Conservation (phyloP, 768 basidiomycete species). For the Tulasnella sp. region DNA sequence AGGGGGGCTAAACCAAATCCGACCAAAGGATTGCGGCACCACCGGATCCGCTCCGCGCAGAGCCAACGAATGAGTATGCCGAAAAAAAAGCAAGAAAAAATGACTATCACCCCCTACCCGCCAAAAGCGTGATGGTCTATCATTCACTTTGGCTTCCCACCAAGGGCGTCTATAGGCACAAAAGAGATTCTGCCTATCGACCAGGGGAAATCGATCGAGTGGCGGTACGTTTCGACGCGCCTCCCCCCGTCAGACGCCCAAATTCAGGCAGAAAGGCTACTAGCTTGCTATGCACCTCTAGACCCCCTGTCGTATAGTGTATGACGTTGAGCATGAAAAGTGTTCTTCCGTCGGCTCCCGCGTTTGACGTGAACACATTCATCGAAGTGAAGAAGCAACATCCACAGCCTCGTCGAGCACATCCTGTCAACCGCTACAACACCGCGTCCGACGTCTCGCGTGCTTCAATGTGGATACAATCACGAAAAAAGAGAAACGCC, state of each 20-base stretch:
- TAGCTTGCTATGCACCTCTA: background rate
- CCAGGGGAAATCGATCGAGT: too few species aligned
- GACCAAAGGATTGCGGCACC: too few species aligned
- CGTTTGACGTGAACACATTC: background rate
- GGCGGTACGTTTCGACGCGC: too few species aligned
- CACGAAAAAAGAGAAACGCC: background rate
- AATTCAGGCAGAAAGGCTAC: background rate
- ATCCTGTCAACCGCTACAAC: background rate
- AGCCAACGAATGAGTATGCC: background rate
- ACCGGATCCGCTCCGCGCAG: too few species aligned
- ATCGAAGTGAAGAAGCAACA: background rate
- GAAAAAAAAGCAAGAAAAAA: background rate
- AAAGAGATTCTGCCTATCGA: too few species aligned
- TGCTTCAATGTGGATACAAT: background rate
- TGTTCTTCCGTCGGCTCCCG: background rate
- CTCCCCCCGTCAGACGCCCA: too few species aligned
- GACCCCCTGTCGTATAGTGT: background rate
- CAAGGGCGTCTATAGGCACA: background rate
- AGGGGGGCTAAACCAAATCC: background rate
- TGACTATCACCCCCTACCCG: too few species aligned
- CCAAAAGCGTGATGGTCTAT: too few species aligned
- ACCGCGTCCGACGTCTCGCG: background rate
- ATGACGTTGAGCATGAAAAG: background rate
- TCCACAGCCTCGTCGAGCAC: background rate
- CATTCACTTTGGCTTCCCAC: too few species aligned